Evolutionary conservation across 2,329 filamentous ascomycete genomes (phyloP).

Genomic region (Alternaria panax): DNA sequence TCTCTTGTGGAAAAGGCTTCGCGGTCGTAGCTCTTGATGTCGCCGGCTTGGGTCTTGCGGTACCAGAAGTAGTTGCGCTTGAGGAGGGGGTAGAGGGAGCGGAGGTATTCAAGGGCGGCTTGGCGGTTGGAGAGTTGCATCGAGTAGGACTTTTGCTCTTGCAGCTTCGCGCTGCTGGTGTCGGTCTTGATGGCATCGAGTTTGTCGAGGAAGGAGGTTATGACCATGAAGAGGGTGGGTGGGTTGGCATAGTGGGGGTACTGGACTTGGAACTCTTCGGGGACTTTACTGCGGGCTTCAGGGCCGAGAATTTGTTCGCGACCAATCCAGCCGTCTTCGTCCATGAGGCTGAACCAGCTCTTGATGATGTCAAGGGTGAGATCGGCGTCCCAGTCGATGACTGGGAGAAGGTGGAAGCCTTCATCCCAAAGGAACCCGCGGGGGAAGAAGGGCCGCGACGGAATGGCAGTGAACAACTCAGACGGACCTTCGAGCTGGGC

Average conservation of each 20-base stretch:
- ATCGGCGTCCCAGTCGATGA: constrained; percentile 94
- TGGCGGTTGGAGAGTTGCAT: constrained; percentile 73
- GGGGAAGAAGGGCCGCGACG: constrained; percentile 94
- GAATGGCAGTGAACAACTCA: constrained; percentile 89
- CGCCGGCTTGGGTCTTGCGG: constrained; percentile 86
- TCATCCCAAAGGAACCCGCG: constrained; percentile 98
- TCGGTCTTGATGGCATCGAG: constrained; percentile 60
- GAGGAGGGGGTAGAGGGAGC: constrained; percentile 82
- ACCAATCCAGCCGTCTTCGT: constrained; percentile 96
- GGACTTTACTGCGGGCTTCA: constrained; percentile 95
- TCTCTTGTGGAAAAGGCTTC: constrained; percentile 88
- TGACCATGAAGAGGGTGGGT: constrained; percentile 88
- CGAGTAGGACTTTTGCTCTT: constrained; percentile 58
- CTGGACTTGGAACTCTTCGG: constrained; percentile 88
- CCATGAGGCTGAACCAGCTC: constrained; percentile 96
- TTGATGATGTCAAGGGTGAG: constrained; percentile 82
- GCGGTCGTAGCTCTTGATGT: constrained; percentile 90
- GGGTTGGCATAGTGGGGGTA: constrained; percentile 98
- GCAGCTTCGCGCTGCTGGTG: constrained; percentile 44
- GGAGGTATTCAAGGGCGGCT: constrained; percentile 74
- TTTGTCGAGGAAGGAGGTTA: constrained; percentile 84
- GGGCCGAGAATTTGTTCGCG: constrained; percentile 92
- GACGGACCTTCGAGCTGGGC: constrained; percentile 80
- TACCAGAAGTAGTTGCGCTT: constrained; percentile 95
- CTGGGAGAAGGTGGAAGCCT: constrained; percentile 90